phyloP scores from a whole-genome alignment of 495 filamentous ascomycete genomes.

The Elasticomyces elasticus region DNA sequence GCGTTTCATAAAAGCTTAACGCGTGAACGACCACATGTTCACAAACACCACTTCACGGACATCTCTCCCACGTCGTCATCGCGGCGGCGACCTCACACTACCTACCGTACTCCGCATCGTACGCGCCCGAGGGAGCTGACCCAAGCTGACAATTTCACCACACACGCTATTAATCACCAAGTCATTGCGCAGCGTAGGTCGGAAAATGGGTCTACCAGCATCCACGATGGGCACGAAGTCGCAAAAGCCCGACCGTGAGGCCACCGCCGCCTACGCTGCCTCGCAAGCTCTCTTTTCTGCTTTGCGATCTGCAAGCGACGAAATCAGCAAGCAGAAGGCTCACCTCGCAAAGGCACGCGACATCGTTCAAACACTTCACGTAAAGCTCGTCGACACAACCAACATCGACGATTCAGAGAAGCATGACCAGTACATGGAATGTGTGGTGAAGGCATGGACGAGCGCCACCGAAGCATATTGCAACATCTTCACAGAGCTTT shows the following conservation, averaged over 20 bases:
- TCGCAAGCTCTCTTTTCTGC: slow-evolving; percentile 18
- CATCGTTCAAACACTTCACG: slow-evolving; percentile 11
- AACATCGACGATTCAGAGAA: background rate
- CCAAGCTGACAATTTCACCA: background rate
- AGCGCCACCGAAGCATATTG: slow-evolving; percentile 11
- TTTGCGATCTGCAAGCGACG: slow-evolving; percentile 1
- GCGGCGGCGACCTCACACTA: too few relatives aligned
- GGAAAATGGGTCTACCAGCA: too few relatives aligned
- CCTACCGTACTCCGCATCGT: too few relatives aligned
- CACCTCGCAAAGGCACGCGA: slow-evolving; percentile 11
- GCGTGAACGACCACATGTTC: too few relatives aligned
- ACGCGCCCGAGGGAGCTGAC: too few relatives aligned
- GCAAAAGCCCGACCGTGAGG: background rate
- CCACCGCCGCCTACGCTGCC: slow-evolving; percentile 14
- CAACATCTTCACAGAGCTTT: slow-evolving; percentile 15
- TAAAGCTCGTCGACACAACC: slow-evolving; percentile 2
- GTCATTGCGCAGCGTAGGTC: too few relatives aligned
- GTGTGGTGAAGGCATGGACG: slow-evolving; percentile 14
- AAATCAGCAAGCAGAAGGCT: background rate
- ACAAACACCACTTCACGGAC: too few relatives aligned
- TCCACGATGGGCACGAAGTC: background rate
- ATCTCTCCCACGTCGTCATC: too few relatives aligned
- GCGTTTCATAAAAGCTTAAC: too few relatives aligned
- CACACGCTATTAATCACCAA: too few relatives aligned
- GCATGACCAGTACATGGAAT: slow-evolving; percentile 6